Percentiles rank a stretch among this genome's conserved stretches.
These are phyloP conservation scores for Botrytis hyacinthi DNA, from an alignment of 2,329 filamentous ascomycete genomes.

Conservation along the genomic window DNA sequence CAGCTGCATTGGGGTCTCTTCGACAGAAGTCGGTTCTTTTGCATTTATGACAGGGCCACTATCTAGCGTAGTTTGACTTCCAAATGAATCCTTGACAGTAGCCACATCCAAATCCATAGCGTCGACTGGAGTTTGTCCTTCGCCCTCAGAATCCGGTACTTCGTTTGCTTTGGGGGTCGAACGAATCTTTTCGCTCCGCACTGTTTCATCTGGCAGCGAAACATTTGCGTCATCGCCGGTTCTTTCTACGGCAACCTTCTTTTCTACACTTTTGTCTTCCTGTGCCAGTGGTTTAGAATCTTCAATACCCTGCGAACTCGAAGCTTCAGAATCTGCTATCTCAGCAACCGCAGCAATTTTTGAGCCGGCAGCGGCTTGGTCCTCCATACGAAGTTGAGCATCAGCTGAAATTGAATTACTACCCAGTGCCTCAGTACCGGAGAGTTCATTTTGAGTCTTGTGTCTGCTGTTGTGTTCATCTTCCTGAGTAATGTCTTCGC, in stretches of 20 bases:
- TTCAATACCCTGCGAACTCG: slow-evolving; percentile 14
- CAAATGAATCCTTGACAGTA: slow-evolving; percentile 34
- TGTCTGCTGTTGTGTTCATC: slow-evolving; percentile 36
- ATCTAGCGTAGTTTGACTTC: slow-evolving; percentile 26
- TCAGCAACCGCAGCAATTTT: slow-evolving; percentile 33
- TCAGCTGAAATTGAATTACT: slow-evolving; percentile 52
- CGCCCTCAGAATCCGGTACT: slow-evolving; percentile 35
- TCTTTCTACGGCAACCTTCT: not conserved
- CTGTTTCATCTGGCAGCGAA: slow-evolving; percentile 17
- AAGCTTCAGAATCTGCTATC: slow-evolving; percentile 10
- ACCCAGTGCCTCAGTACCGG: slow-evolving; percentile 42
- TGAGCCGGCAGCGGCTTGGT: slow-evolving; percentile 41
- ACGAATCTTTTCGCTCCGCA: slow-evolving; percentile 19
- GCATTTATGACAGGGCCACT: slow-evolving; percentile 9
- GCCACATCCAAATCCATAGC: slow-evolving; percentile 35
- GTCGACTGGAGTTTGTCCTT: slow-evolving; percentile 30
- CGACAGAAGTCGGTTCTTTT: not conserved
- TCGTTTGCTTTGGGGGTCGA: slow-evolving; percentile 25
- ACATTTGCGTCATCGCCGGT: not conserved
- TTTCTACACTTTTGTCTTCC: slow-evolving; percentile 3
- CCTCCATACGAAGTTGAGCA: slow-evolving; percentile 56
- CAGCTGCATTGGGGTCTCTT: slow-evolving; percentile 5
- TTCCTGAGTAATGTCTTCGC: slow-evolving; percentile 40
- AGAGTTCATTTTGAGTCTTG: slow-evolving; percentile 33
- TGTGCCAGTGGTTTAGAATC: not conserved